phyloP scores from a whole-genome alignment of 164 flowering plant genomes.

The Tetracentron sinense region DNA sequence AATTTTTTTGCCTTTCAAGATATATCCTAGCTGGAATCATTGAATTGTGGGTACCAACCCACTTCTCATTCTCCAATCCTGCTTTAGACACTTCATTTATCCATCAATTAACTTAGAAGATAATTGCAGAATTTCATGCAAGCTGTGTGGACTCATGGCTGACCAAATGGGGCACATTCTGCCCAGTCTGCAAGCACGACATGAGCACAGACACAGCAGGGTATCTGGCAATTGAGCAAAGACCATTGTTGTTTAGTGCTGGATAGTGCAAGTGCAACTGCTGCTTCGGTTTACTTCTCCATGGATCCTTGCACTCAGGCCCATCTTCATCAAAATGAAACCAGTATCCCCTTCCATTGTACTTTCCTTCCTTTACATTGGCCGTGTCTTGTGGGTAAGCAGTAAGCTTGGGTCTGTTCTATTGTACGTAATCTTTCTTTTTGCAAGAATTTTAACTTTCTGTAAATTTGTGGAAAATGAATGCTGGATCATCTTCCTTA shows the following conservation, averaged over 20 bases:
- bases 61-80: background rate
- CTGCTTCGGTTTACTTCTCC: too few relatives aligned
- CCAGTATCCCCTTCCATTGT: too few relatives aligned
- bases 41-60: background rate
- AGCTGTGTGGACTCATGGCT: constrained; percentile 64
- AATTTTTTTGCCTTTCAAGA: background rate
- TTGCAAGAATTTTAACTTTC: too few relatives aligned
- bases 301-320: too few relatives aligned
- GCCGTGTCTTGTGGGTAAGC: too few relatives aligned
- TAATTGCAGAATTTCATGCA: constrained; percentile 53
- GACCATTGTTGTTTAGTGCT: constrained; percentile 9
- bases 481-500: too few relatives aligned
- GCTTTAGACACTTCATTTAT: background rate
- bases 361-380: too few relatives aligned
- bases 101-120: background rate
- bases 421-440: too few relatives aligned
- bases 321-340: too few relatives aligned
- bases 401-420: too few relatives aligned
- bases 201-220: constrained; percentile 16
- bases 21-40: background rate
- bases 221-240: constrained; percentile 15
- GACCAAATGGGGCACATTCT: constrained; percentile 62
- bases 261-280: background rate
- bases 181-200: constrained; percentile 65
- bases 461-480: too few relatives aligned